These are phyloP conservation scores for Pulveroboletus sp. DNA, from an alignment of 768 basidiomycete species.

Conservation along the genomic window DNA sequence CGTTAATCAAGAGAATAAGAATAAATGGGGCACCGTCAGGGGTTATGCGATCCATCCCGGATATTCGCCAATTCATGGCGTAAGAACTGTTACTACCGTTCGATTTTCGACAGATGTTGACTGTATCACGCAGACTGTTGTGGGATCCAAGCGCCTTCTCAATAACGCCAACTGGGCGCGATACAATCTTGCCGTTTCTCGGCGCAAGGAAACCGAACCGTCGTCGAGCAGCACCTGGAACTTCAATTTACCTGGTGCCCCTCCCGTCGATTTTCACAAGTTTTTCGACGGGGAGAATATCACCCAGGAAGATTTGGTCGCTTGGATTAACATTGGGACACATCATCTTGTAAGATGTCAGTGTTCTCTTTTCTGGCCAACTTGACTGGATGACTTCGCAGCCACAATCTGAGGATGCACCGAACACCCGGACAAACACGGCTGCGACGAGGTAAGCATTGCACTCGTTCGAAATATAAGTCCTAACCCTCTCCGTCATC, in stretches of 20 bases:
- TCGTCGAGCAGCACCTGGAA: conserved; percentile 58
- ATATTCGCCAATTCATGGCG: conserved; percentile 48
- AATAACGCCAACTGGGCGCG: conserved; percentile 66
- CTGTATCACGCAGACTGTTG: conserved; percentile 39
- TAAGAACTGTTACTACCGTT: conserved; percentile 11
- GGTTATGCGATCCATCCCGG: conserved; percentile 64
- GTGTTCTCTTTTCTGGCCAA: neutral
- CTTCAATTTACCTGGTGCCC: conserved; percentile 52
- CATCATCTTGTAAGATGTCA: conserved; percentile 48
- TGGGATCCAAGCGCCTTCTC: conserved; percentile 54
- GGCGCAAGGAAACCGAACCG: conserved; percentile 58
- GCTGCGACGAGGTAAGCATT: conserved; percentile 47
- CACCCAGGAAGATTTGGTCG: conserved; percentile 59
- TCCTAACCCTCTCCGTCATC: neutral
- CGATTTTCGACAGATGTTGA: neutral
- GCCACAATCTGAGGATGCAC: conserved; percentile 63
- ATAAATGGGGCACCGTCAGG: conserved; percentile 52
- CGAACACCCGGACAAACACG: conserved; percentile 53
- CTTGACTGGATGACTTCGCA: conserved; percentile 12
- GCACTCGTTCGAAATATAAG: neutral
- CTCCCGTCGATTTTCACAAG: conserved; percentile 53
- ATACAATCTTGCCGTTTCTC: conserved; percentile 55
- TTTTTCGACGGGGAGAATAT: conserved; percentile 64
- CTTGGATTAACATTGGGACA: conserved; percentile 64
- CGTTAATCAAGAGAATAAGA: conserved; percentile 48